These are phyloP conservation scores for Verticillium isaacii DNA, from an alignment of 2,329 filamentous ascomycete genomes.

Conservation along the genomic window DNA sequence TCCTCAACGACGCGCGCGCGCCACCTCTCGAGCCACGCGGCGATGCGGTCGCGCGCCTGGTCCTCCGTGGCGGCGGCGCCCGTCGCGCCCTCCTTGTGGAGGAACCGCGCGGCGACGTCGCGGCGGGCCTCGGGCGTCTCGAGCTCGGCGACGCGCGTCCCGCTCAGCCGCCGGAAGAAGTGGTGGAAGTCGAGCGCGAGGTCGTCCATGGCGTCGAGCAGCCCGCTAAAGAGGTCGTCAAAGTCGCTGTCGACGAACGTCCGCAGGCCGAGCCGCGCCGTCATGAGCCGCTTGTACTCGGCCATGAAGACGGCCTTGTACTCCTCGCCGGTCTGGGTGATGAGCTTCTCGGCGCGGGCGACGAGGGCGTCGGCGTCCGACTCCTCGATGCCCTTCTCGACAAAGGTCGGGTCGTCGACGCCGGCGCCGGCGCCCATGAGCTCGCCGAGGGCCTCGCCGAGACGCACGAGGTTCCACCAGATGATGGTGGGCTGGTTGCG, in stretches of 20 bases:
- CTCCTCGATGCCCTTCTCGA: constrained; percentile 65
- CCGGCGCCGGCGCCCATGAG: constrained; percentile 71
- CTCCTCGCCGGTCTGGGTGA: constrained; percentile 76
- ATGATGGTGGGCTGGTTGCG: constrained; percentile 92
- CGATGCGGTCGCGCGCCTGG: constrained; percentile 62
- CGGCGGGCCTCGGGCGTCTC: constrained; percentile 59
- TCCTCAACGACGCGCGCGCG: constrained; percentile 66
- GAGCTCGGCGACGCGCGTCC: constrained; percentile 57
- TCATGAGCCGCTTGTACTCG: constrained; percentile 90
- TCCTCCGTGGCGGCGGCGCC: constrained; percentile 50
- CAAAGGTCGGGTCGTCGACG: constrained; percentile 69
- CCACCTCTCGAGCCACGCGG: constrained; percentile 80
- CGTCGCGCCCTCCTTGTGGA: constrained; percentile 68
- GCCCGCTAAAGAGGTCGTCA: constrained; percentile 71
- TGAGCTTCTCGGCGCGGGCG: constrained; percentile 76
- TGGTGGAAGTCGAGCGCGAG: constrained; percentile 90
- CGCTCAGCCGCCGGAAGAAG: constrained; percentile 78
- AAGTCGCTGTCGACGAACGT: constrained; percentile 70
- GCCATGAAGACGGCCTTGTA: constrained; percentile 80
- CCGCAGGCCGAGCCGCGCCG: constrained; percentile 70
- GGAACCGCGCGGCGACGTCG: constrained; percentile 68
- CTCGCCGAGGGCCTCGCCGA: constrained; percentile 86
- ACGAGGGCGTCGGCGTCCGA: constrained; percentile 67
- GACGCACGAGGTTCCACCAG: constrained; percentile 95
- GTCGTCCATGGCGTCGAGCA: constrained; percentile 76